These are phyloP conservation scores for Candida oleophila DNA, from an alignment of 805 yeast species.

Conservation along the genomic window DNA sequence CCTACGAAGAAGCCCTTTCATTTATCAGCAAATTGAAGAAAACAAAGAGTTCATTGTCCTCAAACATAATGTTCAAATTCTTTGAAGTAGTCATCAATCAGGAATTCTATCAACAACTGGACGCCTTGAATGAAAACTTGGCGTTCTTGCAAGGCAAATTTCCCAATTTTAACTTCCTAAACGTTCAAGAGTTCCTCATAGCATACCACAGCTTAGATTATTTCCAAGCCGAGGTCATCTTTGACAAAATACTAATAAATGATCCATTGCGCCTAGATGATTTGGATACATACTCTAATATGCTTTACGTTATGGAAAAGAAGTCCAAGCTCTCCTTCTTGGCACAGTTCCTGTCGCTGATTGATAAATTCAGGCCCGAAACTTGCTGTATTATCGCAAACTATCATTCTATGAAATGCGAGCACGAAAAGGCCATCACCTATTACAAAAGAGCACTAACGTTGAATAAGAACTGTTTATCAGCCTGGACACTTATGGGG, in stretches of 20 bases:
- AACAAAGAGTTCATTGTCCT: conserved; percentile 30
- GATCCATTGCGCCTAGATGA: conserved; percentile 92
- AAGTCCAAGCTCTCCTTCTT: conserved; percentile 77
- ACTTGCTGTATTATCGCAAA: conserved; percentile 94
- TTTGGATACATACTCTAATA: conserved; percentile 90
- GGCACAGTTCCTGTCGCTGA: conserved; percentile 79
- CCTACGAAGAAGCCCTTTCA: conserved; percentile 57
- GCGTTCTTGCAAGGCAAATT: conserved; percentile 51
- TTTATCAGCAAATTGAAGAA: conserved; percentile 37
- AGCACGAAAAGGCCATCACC: conserved; percentile 93
- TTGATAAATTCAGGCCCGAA: conserved; percentile 88
- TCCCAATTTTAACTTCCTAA: conserved; percentile 72
- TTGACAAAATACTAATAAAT: conserved; percentile 65
- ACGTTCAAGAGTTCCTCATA: conserved; percentile 78
- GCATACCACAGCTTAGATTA: conserved; percentile 86
- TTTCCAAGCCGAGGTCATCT: conserved; percentile 70
- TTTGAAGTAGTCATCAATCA: conserved; percentile 70
- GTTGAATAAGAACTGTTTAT: conserved; percentile 72
- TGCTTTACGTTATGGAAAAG: conserved; percentile 90
- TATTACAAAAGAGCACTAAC: conserved; percentile 88
- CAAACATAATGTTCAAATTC: conserved; percentile 41
- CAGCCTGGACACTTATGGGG: conserved; percentile 99
- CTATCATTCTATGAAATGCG: conserved; percentile 85
- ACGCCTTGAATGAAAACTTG: conserved; percentile 49
- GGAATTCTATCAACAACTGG: conserved; percentile 73